Conservation (phyloP, 108 stramenopile species). For the Nannochloropsis oceanica region DNA sequence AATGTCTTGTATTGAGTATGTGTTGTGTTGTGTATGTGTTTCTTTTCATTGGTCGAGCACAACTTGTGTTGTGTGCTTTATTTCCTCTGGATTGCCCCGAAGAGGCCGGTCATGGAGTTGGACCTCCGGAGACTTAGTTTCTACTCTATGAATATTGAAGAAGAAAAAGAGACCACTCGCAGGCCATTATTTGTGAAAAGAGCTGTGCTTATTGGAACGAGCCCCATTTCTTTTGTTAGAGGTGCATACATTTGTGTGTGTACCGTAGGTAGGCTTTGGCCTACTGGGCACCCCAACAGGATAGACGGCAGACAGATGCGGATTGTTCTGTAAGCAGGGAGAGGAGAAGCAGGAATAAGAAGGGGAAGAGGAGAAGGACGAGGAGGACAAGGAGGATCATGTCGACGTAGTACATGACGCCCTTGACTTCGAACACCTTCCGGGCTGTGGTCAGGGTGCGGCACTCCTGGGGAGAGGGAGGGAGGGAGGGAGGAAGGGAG, state of each 20-base stretch:
- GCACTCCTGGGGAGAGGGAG: slow-evolving; percentile 41
- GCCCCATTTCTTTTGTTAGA: no score
- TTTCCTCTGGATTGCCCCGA: neutral
- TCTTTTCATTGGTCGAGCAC: neutral
- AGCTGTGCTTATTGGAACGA: no score
- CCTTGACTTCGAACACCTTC: slow-evolving; percentile 67
- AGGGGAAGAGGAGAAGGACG: no score
- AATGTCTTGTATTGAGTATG: neutral
- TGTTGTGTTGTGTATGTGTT: no score
- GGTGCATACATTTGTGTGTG: no score
- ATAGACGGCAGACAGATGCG: no score
- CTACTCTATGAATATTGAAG: neutral
- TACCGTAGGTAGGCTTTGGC: no score
- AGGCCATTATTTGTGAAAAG: neutral
- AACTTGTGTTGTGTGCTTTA: neutral
- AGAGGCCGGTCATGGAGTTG: no score
- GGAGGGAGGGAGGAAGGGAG: no score
- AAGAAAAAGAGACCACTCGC: neutral
- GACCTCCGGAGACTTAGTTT: neutral
- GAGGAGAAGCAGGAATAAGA: no score
- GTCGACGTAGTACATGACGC: slow-evolving; percentile 83
- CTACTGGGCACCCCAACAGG: no score
- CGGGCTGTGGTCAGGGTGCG: slow-evolving; percentile 54
- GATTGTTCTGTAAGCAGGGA: no score
- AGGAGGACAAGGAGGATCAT: slow-evolving; percentile 37